A percentile compares a stretch with the other conserved stretches of the same genome.
Evolutionary conservation across 345 rosid species (phyloP).

Genomic region (Sonneratia alba): DNA sequence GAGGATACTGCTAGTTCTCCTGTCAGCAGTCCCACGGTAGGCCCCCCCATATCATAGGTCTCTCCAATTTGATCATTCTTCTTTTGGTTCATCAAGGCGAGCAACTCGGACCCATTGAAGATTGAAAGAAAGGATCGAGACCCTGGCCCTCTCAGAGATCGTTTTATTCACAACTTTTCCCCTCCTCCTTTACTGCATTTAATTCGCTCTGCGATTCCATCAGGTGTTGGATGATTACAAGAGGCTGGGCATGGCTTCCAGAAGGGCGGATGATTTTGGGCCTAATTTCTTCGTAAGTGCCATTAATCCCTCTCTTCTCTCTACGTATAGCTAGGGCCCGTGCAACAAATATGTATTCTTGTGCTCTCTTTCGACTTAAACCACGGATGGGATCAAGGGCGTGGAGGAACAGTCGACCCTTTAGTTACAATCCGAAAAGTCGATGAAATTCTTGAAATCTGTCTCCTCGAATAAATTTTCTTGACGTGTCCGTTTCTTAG

Average conservation of each 20-base stretch:
- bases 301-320: too few relatives aligned
- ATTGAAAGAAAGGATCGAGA: neutral
- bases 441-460: too few relatives aligned
- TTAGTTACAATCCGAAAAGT: too few relatives aligned
- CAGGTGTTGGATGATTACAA: constrained; percentile 45
- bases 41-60: neutral
- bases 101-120: neutral
- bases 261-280: constrained; percentile 28
- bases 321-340: neutral
- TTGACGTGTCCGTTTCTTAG: too few relatives aligned
- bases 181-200: neutral
- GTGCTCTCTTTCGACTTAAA: too few relatives aligned
- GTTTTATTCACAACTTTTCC: neutral
- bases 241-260: constrained; percentile 27
- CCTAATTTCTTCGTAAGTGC: constrained; percentile 28
- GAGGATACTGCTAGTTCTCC: constrained; percentile 96
- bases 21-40: constrained; percentile 56
- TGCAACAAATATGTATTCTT: neutral
- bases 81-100: neutral
- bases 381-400: too few relatives aligned
- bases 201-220: neutral
- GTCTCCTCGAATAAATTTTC: too few relatives aligned
- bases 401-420: too few relatives aligned
- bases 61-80: neutral
- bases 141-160: neutral